Evolutionary conservation across 2,329 filamentous ascomycete genomes (phyloP).

Genomic region (Sarocladium brachiariae): DNA sequence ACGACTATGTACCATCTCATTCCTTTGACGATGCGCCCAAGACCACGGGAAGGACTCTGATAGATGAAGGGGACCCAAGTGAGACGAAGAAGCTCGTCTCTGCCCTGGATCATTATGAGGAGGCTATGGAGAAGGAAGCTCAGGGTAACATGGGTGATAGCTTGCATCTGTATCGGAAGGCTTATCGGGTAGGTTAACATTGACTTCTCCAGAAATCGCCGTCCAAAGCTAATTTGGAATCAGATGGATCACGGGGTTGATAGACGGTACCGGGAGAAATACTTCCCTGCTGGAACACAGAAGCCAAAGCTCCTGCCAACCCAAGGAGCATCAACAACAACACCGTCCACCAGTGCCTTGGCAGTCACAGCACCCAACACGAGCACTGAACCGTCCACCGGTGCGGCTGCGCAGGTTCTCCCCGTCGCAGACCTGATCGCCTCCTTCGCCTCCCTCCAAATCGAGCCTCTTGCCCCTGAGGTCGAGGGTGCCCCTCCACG

Average conservation of each 20-base stretch:
- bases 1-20: constrained; percentile 26
- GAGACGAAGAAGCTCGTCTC: constrained; percentile 51
- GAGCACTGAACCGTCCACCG: constrained; percentile 22
- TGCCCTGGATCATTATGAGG: constrained; percentile 88
- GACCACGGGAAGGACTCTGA: constrained; percentile 13
- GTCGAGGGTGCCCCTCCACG: constrained; percentile 66
- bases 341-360: constrained; percentile 26
- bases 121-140: constrained; percentile 80
- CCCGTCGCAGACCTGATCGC: constrained; percentile 64
- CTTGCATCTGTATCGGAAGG: constrained; percentile 78
- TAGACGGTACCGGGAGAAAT: constrained; percentile 80
- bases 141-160: constrained; percentile 86
- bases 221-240: no score
- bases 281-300: constrained; percentile 62
- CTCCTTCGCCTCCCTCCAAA: constrained; percentile 64
- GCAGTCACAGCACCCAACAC: constrained; percentile 32
- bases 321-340: constrained; percentile 36
- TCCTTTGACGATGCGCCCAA: constrained; percentile 24
- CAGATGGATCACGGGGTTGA: constrained; percentile 82
- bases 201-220: no score
- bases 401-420: constrained; percentile 32
- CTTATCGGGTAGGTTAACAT: constrained; percentile 61
- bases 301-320: constrained; percentile 34
- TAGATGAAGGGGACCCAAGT: constrained; percentile 10
- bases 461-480: constrained; percentile 58